Evolutionary conservation across 1,139 yeast species (phyloP).

Genomic region (Kluyveromyces marxianus): DNA sequence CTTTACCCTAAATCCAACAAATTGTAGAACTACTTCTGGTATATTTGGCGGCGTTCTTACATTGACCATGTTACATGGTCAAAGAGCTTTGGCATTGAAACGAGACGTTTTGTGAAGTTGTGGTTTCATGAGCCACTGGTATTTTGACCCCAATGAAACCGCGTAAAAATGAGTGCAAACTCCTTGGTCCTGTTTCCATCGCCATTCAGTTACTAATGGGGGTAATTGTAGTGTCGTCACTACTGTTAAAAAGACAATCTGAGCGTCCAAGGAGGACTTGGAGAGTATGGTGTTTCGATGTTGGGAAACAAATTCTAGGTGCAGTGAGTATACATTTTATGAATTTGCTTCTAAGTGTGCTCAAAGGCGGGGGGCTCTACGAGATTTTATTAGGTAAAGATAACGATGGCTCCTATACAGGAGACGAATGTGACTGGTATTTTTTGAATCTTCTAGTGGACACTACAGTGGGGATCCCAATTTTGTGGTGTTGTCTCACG

Average conservation of each 20-base stretch:
- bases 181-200: constrained; percentile 66
- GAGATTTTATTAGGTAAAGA: neutral
- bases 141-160: too few species aligned
- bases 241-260: constrained; percentile 65
- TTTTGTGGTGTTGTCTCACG: constrained; percentile 51
- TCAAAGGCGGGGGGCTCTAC: constrained; percentile 32
- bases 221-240: constrained; percentile 60
- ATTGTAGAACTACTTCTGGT: too few species aligned
- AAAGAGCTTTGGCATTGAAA: too few species aligned
- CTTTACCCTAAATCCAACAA: too few species aligned
- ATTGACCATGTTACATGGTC: too few species aligned
- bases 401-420: constrained; percentile 29
- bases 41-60: too few species aligned
- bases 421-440: constrained; percentile 83
- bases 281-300: constrained; percentile 85
- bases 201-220: constrained; percentile 65
- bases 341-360: constrained; percentile 64
- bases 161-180: constrained; percentile 38
- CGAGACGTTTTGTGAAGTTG: too few species aligned
- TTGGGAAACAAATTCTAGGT: constrained; percentile 81
- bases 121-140: too few species aligned
- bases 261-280: constrained; percentile 85
- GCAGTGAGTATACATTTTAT: constrained; percentile 77
- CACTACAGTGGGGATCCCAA: constrained; percentile 91
- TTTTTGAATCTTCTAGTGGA: constrained; percentile 81